Conservation (phyloP, 2,329 filamentous ascomycete species). For the Microsporum canis region DNA sequence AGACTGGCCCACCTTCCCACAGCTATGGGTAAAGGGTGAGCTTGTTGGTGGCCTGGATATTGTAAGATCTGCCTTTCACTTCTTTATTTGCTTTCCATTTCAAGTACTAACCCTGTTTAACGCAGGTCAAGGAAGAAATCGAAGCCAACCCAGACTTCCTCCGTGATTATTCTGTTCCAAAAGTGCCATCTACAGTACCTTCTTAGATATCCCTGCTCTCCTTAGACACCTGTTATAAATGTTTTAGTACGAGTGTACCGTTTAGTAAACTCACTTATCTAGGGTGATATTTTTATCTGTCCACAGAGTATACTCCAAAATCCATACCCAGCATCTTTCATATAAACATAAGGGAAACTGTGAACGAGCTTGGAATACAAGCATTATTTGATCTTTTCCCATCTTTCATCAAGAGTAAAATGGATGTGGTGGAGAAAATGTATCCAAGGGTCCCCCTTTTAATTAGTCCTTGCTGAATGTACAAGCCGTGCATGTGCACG, state of each 20-base stretch:
- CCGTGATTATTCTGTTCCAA: conserved; percentile 51
- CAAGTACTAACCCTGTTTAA: not conserved
- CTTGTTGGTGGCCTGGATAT: conserved; percentile 91
- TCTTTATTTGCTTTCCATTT: conserved; percentile 6
- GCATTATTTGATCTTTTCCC: too few relatives aligned
- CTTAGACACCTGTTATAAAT: not conserved
- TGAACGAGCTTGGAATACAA: too few relatives aligned
- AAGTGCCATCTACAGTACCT: conserved; percentile 15
- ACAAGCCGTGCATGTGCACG: too few relatives aligned
- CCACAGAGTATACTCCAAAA: not conserved
- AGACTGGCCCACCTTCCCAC: conserved; percentile 98
- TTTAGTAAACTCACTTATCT: too few relatives aligned
- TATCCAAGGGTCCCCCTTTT: too few relatives aligned
- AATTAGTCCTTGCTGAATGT: too few relatives aligned
- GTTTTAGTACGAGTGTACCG: not conserved
- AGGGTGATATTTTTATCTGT: not conserved
- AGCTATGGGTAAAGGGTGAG: conserved; percentile 84
- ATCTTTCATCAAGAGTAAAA: too few relatives aligned
- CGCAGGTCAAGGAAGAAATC: conserved; percentile 84
- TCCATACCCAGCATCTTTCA: not conserved
- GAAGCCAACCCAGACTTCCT: conserved; percentile 75
- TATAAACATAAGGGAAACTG: too few relatives aligned
- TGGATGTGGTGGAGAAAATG: too few relatives aligned
- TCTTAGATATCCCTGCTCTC: not conserved
- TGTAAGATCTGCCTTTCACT: conserved; percentile 45